These are phyloP conservation scores for Phlebiopsis flavidoalba DNA, from an alignment of 768 basidiomycete genomes.

Conservation along the genomic window DNA sequence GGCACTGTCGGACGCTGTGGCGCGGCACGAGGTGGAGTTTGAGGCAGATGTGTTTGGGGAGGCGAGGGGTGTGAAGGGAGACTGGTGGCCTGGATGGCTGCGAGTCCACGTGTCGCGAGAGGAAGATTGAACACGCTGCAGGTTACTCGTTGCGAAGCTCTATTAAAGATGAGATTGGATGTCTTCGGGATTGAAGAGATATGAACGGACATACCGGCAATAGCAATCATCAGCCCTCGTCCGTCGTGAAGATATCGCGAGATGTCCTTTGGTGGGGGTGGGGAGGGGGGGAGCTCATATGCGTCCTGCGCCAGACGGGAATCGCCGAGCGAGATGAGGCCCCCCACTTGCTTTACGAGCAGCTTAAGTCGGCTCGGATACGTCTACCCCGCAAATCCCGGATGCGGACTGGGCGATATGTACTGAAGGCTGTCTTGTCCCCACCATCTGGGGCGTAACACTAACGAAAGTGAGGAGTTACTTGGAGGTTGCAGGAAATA, in stretches of 20 bases:
- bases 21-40: neutral
- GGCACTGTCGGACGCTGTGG: neutral
- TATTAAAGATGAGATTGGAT: neutral
- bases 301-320: neutral
- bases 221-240: neutral
- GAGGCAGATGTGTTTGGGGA: neutral
- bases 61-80: neutral
- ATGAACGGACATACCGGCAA: neutral
- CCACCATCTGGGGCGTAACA: neutral
- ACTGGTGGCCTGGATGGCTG: neutral
- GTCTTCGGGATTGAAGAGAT: neutral
- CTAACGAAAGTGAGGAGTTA: neutral
- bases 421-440: slow-evolving; percentile 3
- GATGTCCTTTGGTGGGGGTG: slow-evolving; percentile 7
- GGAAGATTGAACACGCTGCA: slow-evolving; percentile 5
- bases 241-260: neutral
- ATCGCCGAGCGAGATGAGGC: neutral
- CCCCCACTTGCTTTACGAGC: slow-evolving; percentile 1
- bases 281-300: slow-evolving; percentile 5
- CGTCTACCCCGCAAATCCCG: slow-evolving; percentile 6
- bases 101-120: neutral
- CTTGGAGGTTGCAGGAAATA: neutral
- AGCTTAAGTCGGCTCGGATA: neutral
- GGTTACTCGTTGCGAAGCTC: slow-evolving; percentile 7
- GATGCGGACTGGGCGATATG: slow-evolving; percentile 3